A percentile compares a stretch with the other conserved stretches of the same genome.
Conservation (phyloP, 257 asterid genomes). For the Nicotiana knightiana region DNA sequence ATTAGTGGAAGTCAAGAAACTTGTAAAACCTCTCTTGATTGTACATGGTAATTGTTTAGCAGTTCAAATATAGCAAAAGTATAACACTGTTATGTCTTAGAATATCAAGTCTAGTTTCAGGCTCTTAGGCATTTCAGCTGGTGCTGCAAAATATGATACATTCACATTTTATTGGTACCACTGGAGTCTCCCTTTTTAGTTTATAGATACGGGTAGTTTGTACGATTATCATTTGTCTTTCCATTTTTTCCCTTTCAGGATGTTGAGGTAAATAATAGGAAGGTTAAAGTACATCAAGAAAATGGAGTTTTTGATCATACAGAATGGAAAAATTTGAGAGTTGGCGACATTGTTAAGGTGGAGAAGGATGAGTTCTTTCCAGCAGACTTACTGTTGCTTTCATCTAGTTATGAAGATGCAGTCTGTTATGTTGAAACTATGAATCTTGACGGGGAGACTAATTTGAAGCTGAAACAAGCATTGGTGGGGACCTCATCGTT, state of each 20-base stretch:
- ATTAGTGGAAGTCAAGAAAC: background rate
- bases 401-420: slow-evolving; percentile 83
- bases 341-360: slow-evolving; percentile 84
- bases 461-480: slow-evolving; percentile 78
- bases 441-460: slow-evolving; percentile 96
- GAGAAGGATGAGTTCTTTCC: slow-evolving; percentile 87
- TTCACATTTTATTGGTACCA: background rate
- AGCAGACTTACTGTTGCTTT: slow-evolving; percentile 74
- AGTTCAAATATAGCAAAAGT: background rate
- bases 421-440: slow-evolving; percentile 95
- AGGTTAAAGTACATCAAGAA: slow-evolving; percentile 63
- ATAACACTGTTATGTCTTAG: background rate
- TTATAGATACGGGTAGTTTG: background rate
- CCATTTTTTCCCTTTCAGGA: slow-evolving; percentile 36
- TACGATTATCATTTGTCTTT: background rate
- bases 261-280: slow-evolving; percentile 73
- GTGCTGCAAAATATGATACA: background rate
- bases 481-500: slow-evolving; percentile 53
- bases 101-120: background rate
- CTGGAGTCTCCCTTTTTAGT: background rate
- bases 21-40: background rate
- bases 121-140: background rate
- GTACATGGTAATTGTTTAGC: background rate
- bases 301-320: slow-evolving; percentile 46
- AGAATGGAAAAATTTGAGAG: slow-evolving; percentile 79